A percentile compares a stretch with the other conserved stretches of the same genome.
Evolutionary conservation across 768 basidiomycete genomes (phyloP).

Genomic region (Hirschioporus abietinus): DNA sequence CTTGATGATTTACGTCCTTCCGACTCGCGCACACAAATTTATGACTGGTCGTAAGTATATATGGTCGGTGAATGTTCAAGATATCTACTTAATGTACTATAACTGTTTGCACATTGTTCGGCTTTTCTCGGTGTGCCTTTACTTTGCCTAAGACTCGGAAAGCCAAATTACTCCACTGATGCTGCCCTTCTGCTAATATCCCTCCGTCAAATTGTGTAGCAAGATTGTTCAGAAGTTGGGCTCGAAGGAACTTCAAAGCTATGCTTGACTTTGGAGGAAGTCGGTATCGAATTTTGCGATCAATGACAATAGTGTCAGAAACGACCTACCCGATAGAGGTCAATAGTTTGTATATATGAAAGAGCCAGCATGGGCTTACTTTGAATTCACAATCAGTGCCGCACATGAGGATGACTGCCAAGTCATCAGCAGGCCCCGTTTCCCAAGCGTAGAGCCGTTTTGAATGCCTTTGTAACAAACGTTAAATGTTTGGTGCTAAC

Average conservation of each 20-base stretch:
- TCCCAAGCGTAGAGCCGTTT: conserved; percentile 94
- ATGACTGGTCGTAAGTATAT: too few relatives aligned
- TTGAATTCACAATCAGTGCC: conserved; percentile 83
- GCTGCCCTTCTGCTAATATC: conserved; percentile 50
- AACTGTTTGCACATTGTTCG: not conserved
- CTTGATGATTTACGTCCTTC: not conserved
- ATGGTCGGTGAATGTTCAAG: too few relatives aligned
- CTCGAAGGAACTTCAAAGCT: conserved; percentile 76
- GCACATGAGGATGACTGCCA: conserved; percentile 76
- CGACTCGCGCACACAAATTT: too few relatives aligned
- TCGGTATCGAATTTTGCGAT: conserved; percentile 79
- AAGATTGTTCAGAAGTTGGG: conserved; percentile 52
- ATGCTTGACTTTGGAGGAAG: conserved; percentile 65
- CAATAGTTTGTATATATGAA: not conserved
- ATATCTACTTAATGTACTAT: not conserved
- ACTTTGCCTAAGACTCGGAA: conserved; percentile 54
- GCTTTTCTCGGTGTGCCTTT: conserved; percentile 23
- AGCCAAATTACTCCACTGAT: conserved; percentile 69
- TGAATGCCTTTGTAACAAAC: conserved; percentile 65
- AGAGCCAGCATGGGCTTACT: conserved; percentile 33
- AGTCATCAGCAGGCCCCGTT: conserved; percentile 81
- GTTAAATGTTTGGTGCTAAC: conserved; percentile 9
- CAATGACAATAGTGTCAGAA: conserved; percentile 67
- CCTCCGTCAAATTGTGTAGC: conserved; percentile 64
- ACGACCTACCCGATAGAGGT: conserved; percentile 44